phyloP scores from a whole-genome alignment of 2,329 filamentous ascomycete species.

The Bipolaris gigantea region DNA sequence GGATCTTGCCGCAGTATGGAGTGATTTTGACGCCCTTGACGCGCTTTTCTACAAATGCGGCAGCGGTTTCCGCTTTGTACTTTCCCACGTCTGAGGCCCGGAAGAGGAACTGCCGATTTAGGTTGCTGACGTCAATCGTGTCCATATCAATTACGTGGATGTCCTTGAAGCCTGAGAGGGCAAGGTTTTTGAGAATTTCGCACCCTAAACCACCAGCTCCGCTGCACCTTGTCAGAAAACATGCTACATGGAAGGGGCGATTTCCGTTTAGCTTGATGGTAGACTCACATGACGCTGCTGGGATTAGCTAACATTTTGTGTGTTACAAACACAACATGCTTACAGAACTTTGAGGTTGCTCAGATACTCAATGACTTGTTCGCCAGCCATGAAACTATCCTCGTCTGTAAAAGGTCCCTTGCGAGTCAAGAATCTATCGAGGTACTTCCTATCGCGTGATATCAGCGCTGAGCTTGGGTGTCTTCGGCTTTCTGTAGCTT shows the following conservation, averaged over 20 bases:
- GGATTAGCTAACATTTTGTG: slow-evolving; percentile 22
- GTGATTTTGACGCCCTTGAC: slow-evolving; percentile 92
- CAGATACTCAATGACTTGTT: slow-evolving; percentile 51
- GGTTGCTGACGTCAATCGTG: slow-evolving; percentile 97
- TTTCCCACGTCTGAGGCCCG: slow-evolving; percentile 88
- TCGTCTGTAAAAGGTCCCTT: slow-evolving; percentile 79
- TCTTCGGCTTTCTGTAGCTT: slow-evolving; percentile 3
- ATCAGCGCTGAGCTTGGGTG: slow-evolving; percentile 21
- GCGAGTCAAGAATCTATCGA: slow-evolving; percentile 77
- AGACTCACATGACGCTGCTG: slow-evolving; percentile 45
- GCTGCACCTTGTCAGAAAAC: slow-evolving; percentile 57
- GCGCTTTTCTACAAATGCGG: slow-evolving; percentile 84
- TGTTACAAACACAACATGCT: slow-evolving; percentile 37
- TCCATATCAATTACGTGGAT: slow-evolving; percentile 99
- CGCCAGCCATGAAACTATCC: slow-evolving; percentile 53
- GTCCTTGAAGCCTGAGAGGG: slow-evolving; percentile 91
- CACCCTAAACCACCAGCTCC: slow-evolving; percentile 93
- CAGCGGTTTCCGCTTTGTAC: slow-evolving; percentile 90
- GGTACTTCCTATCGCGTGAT: slow-evolving; percentile 67
- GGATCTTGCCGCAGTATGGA: slow-evolving; percentile 90
- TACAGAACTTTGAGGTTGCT: slow-evolving; percentile 62
- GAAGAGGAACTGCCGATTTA: slow-evolving; percentile 97
- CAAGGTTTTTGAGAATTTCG: slow-evolving; percentile 94
- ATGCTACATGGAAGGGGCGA: neutral
- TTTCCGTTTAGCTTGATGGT: neutral